A percentile compares a stretch with the other conserved stretches of the same genome.
These are phyloP conservation scores for Globisporangium middletonii DNA, from an alignment of 352 stramenopile genomes.

Conservation along the genomic window DNA sequence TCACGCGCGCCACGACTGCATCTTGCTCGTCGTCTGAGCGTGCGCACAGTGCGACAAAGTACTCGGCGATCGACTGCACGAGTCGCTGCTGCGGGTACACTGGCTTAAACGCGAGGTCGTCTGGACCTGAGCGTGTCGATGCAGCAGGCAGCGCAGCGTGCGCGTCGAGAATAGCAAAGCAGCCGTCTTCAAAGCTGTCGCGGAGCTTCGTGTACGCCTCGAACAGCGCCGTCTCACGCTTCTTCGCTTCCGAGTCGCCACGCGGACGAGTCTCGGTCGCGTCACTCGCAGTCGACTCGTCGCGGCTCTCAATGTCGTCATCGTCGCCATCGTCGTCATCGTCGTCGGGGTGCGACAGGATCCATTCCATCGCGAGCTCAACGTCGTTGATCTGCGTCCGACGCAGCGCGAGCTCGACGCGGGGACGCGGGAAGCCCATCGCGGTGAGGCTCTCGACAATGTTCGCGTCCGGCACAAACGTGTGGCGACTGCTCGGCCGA, in stretches of 20 bases:
- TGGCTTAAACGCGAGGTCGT: no score
- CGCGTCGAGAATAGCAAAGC: constrained; percentile 53
- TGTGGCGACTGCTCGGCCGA: constrained; percentile 23
- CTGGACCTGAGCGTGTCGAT: background rate
- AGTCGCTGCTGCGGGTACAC: constrained; percentile 41
- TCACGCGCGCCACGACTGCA: constrained; percentile 46
- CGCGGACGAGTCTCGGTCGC: background rate
- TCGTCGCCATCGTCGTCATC: constrained; percentile 35
- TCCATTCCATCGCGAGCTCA: constrained; percentile 96
- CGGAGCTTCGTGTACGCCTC: constrained; percentile 45
- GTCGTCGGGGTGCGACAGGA: constrained; percentile 87
- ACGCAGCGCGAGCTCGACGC: constrained; percentile 89
- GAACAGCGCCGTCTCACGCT: constrained; percentile 41
- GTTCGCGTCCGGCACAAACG: constrained; percentile 87
- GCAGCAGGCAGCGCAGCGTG: constrained; percentile 18
- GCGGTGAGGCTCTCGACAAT: constrained; percentile 90
- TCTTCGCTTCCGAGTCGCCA: constrained; percentile 23
- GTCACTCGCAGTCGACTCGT: constrained; percentile 3
- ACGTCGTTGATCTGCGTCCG: constrained; percentile 88
- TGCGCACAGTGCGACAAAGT: constrained; percentile 53
- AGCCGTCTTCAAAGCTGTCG: constrained; percentile 54
- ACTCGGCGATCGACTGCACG: constrained; percentile 56
- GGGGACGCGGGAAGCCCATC: constrained; percentile 92
- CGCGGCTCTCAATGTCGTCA: constrained; percentile 15
- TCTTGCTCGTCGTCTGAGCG: constrained; percentile 52